Evolutionary conservation across 495 filamentous ascomycete species (phyloP).

Genomic region (Cercophora scortea): DNA sequence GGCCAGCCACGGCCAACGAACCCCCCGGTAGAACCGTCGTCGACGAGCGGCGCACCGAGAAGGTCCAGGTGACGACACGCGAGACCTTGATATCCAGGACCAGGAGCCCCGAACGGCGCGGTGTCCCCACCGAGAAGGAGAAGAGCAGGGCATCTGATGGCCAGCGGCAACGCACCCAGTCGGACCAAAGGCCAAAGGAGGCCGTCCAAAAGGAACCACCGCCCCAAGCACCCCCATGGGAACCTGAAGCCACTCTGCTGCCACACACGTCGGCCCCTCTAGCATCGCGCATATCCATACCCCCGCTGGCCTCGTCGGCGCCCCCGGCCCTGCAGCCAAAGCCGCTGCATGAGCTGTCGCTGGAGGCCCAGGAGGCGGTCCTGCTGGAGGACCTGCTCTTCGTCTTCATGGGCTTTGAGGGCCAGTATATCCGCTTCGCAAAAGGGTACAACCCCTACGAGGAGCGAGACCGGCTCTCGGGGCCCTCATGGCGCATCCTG

Average conservation of each 20-base stretch:
- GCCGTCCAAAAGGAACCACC: slow-evolving; percentile 32
- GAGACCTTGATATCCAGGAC: slow-evolving; percentile 56
- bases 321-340: slow-evolving; percentile 66
- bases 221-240: slow-evolving; percentile 46
- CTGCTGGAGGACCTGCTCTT: slow-evolving; percentile 88
- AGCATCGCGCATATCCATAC: slow-evolving; percentile 75
- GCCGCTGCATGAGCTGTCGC: slow-evolving; percentile 61
- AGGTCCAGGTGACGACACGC: slow-evolving; percentile 51
- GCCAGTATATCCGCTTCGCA: slow-evolving; percentile 85
- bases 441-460: slow-evolving; percentile 71
- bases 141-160: slow-evolving; percentile 18
- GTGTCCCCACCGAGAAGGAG: slow-evolving; percentile 28
- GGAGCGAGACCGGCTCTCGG: slow-evolving; percentile 78
- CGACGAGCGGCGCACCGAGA: slow-evolving; percentile 42
- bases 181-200: slow-evolving; percentile 19
- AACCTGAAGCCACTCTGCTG: slow-evolving; percentile 71
- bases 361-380: slow-evolving; percentile 74
- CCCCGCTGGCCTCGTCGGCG: slow-evolving; percentile 64
- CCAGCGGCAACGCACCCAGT: slow-evolving; percentile 30
- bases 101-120: slow-evolving; percentile 58
- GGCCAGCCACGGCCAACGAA: slow-evolving; percentile 28
- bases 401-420: slow-evolving; percentile 98
- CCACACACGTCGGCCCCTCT: slow-evolving; percentile 84
- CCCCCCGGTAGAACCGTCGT: slow-evolving; percentile 24
- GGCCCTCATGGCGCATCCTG: slow-evolving; percentile 70